Evolutionary conservation across 495 filamentous ascomycete species (phyloP).

Genomic region (Hapsidospora chrysogenum): DNA sequence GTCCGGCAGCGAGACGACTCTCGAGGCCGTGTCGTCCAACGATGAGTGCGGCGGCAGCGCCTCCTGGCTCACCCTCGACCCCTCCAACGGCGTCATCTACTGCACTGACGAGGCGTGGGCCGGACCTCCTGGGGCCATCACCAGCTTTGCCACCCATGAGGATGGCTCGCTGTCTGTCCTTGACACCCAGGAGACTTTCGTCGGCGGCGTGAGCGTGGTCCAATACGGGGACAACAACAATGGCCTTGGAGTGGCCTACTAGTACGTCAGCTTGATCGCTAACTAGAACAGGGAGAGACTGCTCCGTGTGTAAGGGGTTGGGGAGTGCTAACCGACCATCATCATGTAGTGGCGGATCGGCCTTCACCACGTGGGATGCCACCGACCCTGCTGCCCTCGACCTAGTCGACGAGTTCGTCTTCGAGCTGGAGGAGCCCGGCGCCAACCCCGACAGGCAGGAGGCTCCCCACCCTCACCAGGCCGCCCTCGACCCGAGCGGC

Average conservation of each 20-base stretch:
- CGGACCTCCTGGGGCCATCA: conserved; percentile 26
- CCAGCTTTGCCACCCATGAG: conserved; percentile 17
- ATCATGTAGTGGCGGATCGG: conserved; percentile 8
- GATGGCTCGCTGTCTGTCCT: conserved; percentile 19
- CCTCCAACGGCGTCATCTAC: conserved; percentile 31
- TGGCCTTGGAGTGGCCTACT: conserved; percentile 28
- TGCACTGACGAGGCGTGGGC: conserved; percentile 38
- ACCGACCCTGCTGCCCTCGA: conserved; percentile 13
- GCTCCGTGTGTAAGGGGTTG: background rate
- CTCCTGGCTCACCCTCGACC: conserved; percentile 41
- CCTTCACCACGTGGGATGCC: conserved; percentile 10
- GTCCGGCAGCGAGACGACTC: conserved; percentile 9
- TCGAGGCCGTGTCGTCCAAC: conserved; percentile 20
- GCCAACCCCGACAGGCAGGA: conserved; percentile 38
- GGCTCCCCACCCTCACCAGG: conserved; percentile 53
- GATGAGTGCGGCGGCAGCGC: conserved; percentile 35
- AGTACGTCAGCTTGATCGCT: conserved; percentile 17
- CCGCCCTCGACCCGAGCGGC: conserved; percentile 51
- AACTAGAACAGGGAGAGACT: background rate
- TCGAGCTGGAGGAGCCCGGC: conserved; percentile 30
- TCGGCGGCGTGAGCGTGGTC: conserved; percentile 28
- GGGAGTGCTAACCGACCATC: background rate
- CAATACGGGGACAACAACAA: conserved; percentile 21
- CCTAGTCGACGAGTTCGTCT: conserved; percentile 31
- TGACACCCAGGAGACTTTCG: conserved; percentile 6